Evolutionary conservation across 2,329 filamentous ascomycete species (phyloP), one percentile per base, ranked within the genome.

Genomic region (Lecanoromycetidae sp.): DNA sequence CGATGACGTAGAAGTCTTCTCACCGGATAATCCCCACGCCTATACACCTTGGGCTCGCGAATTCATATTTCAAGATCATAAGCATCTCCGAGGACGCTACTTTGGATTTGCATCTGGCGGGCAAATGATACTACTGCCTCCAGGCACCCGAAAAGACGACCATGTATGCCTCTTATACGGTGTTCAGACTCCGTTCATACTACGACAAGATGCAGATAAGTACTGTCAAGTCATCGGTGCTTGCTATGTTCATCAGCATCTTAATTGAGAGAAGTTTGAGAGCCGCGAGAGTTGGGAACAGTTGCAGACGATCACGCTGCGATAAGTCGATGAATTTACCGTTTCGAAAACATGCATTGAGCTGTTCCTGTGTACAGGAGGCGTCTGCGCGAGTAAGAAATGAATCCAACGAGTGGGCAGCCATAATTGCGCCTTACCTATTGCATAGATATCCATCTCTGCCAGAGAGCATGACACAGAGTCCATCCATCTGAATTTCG

Each of bases 401-500:
- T n/a, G n/a, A n/a, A n/a, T n/a, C n/a, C n/a, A n/a, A n/a, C n/a
- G n/a, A n/a, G n/a, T n/a, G n/a, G n/a, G n/a, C n/a, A n/a, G n/a
- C n/a, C n/a, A n/a, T n/a, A n/a, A n/a, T n/a, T n/a, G n/a, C n/a
- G n/a, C n/a, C n/a, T n/a, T 40, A 40, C 37, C 22, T 23, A 40
- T 26, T n/a, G 37, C 37, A 26, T 40, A 40, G 12, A 40, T 40
- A 26, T 40, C 25, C 3, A 40, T 25, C 9, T 20, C n/a, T 2
- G 26, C 29, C 7, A 40, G 25, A 17, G 37, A 40, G 15, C n/a
- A 40, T 12, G 37, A 40, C 10, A 40, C 23, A 26, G 23, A 40
- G 37, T 40, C 37, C 23, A 40, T 40, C 37, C 23, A 40, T 40
- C 37, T 40, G 23, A 40, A 40, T 9, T 40, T 40, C 19, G 37